Evolutionary conservation across 2,329 filamentous ascomycete species (phyloP).

Genomic region (Fusarium anguioides): DNA sequence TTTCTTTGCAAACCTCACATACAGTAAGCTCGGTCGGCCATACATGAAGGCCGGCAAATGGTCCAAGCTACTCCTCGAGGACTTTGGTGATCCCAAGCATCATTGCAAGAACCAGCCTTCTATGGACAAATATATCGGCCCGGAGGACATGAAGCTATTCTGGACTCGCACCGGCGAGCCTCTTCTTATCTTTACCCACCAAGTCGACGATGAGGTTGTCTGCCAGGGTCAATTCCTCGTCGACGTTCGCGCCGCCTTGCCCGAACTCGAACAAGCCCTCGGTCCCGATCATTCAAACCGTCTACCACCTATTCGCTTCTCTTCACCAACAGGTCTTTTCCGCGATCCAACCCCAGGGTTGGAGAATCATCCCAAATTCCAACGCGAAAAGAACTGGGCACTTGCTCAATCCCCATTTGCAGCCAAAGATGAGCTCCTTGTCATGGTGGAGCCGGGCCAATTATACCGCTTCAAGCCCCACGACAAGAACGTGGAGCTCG

Average conservation of each 20-base stretch:
- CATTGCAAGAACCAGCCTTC: slow-evolving; percentile 32
- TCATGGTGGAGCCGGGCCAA: slow-evolving; percentile 37
- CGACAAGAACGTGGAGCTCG: slow-evolving; percentile 17
- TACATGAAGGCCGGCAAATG: slow-evolving; percentile 15
- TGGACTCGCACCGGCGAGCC: slow-evolving; percentile 37
- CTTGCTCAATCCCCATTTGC: slow-evolving; percentile 30
- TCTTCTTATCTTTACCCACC: slow-evolving; percentile 37
- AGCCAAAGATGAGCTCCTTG: slow-evolving; percentile 17
- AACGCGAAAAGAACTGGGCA: slow-evolving; percentile 41
- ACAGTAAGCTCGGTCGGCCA: slow-evolving; percentile 14
- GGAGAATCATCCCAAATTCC: slow-evolving; percentile 26
- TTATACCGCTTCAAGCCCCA: slow-evolving; percentile 24
- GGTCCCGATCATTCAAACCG: slow-evolving; percentile 8
- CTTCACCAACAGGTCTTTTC: slow-evolving; percentile 12
- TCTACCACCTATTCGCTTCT: slow-evolving; percentile 28
- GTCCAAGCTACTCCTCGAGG: slow-evolving; percentile 27
- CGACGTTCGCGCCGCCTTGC: slow-evolving; percentile 34
- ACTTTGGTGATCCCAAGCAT: slow-evolving; percentile 31
- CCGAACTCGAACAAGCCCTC: slow-evolving; percentile 25
- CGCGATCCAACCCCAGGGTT: slow-evolving; percentile 24
- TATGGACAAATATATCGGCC: slow-evolving; percentile 37
- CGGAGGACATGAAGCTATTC: slow-evolving; percentile 42
- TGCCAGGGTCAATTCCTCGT: slow-evolving; percentile 38
- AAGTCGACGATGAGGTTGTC: slow-evolving; percentile 33
- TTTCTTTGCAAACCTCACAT: slow-evolving; percentile 28